Evolutionary conservation across 441 rosid genomes (phyloP), one percentile per base, ranked within the genome.

Genomic region (Arabidopsis hybrid): DNA sequence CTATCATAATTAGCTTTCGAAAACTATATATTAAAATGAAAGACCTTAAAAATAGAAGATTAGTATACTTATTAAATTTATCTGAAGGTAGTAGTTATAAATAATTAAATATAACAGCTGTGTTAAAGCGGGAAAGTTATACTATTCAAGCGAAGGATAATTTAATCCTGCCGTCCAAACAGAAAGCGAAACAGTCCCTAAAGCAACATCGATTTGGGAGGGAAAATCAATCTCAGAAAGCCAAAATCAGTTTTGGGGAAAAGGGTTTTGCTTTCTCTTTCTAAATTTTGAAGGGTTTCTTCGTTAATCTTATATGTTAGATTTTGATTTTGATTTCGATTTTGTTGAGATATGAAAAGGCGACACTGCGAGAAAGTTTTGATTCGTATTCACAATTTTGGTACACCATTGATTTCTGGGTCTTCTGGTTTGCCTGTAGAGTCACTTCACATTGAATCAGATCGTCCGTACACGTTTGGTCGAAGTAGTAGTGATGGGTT

Each of bases 401-500:
- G 85, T 16, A 55, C 83, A 51, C 94, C 91, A 64, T 80, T 95
- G 70, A 17, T 83, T 68, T 90, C 85, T 43, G 29, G 84, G 36
- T 29, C 74, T 71, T 64, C 90, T 13, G 86, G 90, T n/a, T 83
- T 72, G n/a, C 72, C 86, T 13, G 14, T 84, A 43, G 65, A 77
- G 9, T 85, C 78, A 6, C 13, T 95, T 40, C 65, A 57, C 32
- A 78, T 95, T 7, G 83, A 83, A 59, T 75, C 93, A n/a, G 85
- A 86, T 79, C 76, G 89, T 12, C 76, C 55, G 3, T 92, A 87
- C 78, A 85, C 87, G 4, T 67, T 95, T 18, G 99, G 99, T 32
- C 89, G 97, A 76, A 66, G 78, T 56, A 47, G 14, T 39, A 17
- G 14, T 46, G 12, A 47, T 17, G 58, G 78, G 59, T 52, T 39